Conservation (phyloP, 2,329 filamentous ascomycete genomes). For the Furcasterigmium sp. region DNA sequence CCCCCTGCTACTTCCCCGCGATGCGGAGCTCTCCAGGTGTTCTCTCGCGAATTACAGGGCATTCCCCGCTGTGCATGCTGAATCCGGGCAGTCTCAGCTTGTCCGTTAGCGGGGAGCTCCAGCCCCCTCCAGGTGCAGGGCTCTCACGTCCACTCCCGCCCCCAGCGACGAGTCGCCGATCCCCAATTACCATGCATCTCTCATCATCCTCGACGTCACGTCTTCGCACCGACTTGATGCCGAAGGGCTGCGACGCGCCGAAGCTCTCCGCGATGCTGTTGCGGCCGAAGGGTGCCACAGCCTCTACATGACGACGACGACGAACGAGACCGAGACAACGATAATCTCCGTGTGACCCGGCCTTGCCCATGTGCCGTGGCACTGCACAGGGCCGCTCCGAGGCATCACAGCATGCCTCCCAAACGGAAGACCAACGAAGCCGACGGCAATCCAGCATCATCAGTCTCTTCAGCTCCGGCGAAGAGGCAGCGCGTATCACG, state of each 20-base stretch:
- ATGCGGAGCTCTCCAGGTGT: too few species aligned
- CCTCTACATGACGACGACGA: neutral
- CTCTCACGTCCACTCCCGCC: too few species aligned
- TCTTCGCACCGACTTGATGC: neutral
- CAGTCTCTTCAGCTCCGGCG: slow-evolving; percentile 19
- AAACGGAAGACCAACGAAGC: slow-evolving; percentile 27
- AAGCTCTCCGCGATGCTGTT: neutral
- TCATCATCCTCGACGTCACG: neutral
- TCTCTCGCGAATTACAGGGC: too few species aligned
- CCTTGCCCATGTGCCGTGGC: too few species aligned
- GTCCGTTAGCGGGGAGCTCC: neutral
- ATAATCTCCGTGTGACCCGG: too few species aligned
- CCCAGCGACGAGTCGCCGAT: neutral
- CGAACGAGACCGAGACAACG: too few species aligned
- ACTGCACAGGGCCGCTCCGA: too few species aligned
- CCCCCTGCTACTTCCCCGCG: slow-evolving; percentile 4
- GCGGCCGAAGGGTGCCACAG: neutral
- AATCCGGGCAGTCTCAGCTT: neutral
- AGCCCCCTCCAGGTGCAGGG: too few species aligned
- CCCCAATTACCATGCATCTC: neutral
- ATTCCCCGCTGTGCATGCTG: neutral
- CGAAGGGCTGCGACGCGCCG: too few species aligned
- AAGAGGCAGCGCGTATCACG: slow-evolving; percentile 63
- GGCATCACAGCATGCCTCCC: slow-evolving; percentile 32
- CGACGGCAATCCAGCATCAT: slow-evolving; percentile 14